phyloP scores from a whole-genome alignment of 2,329 filamentous ascomycete species.

The Thermomyces lanuginosus region DNA sequence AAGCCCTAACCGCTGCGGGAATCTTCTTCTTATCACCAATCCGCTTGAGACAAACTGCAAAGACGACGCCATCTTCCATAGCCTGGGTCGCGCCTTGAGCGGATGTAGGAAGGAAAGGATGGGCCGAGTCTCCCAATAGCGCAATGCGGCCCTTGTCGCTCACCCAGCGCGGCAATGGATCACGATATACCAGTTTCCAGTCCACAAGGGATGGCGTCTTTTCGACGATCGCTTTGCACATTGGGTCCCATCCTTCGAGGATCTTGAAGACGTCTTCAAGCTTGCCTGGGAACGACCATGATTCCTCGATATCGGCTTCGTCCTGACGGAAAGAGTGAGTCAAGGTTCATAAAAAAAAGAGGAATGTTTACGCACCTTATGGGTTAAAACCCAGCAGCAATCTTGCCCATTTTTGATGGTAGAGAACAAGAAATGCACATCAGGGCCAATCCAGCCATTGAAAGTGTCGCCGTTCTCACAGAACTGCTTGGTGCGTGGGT shows the following conservation, averaged over 20 bases:
- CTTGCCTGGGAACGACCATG: constrained; percentile 38
- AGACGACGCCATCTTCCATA: constrained; percentile 29
- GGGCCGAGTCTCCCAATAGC: constrained; percentile 24
- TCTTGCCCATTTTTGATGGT: constrained; percentile 37
- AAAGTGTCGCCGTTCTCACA: constrained; percentile 37
- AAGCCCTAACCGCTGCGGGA: constrained; percentile 27
- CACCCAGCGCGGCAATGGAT: constrained; percentile 12
- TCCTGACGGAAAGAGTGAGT: constrained; percentile 17
- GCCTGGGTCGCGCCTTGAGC: constrained; percentile 29
- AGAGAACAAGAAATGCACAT: constrained; percentile 30
- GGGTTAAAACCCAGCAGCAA: constrained; percentile 41
- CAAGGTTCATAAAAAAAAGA: background rate
- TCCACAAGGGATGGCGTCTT: constrained; percentile 14
- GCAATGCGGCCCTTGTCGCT: constrained; percentile 14
- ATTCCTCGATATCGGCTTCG: constrained; percentile 39
- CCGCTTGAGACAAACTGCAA: constrained; percentile 12
- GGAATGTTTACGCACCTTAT: constrained; percentile 20
- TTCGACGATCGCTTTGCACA: constrained; percentile 31
- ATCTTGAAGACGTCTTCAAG: constrained; percentile 37
- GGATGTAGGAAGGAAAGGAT: constrained; percentile 27
- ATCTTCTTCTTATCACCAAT: constrained; percentile 17
- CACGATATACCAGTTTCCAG: constrained; percentile 18
- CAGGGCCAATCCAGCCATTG: constrained; percentile 37
- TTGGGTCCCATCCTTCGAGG: constrained; percentile 35
- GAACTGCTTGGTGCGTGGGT: constrained; percentile 28